A percentile compares a stretch with the other conserved stretches of the same genome.
These are phyloP conservation scores for Aureobasidium sp. DNA, from an alignment of 2,329 filamentous ascomycete genomes.

Conservation along the genomic window DNA sequence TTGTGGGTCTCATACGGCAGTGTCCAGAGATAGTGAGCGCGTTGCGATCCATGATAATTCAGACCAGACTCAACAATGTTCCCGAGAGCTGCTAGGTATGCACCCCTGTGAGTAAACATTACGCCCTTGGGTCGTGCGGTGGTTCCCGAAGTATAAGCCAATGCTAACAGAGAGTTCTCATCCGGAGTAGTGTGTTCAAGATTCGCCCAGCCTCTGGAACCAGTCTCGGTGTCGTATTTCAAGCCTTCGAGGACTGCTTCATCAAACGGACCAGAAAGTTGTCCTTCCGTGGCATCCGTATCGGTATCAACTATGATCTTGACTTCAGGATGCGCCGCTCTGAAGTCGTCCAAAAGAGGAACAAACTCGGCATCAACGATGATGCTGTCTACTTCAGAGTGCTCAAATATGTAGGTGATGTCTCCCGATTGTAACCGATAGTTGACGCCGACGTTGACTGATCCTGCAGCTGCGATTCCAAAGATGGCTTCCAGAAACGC, in stretches of 20 bases:
- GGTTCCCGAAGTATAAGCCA: conserved; percentile 91
- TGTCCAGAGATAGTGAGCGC: conserved; percentile 71
- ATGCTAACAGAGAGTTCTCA: conserved; percentile 75
- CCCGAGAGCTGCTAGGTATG: conserved; percentile 74
- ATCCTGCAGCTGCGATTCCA: conserved; percentile 75
- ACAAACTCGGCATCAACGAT: conserved; percentile 80
- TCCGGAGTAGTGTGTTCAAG: conserved; percentile 62
- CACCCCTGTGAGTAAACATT: conserved; percentile 80
- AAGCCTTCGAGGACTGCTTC: conserved; percentile 76
- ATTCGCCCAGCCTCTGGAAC: conserved; percentile 66
- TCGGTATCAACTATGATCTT: conserved; percentile 77
- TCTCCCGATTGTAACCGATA: conserved; percentile 76
- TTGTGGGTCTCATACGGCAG: conserved; percentile 47
- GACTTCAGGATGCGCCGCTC: conserved; percentile 53
- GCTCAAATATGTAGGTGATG: conserved; percentile 82
- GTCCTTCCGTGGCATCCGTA: conserved; percentile 67
- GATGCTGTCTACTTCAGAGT: conserved; percentile 78
- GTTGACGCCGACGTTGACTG: conserved; percentile 66
- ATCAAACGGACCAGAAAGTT: conserved; percentile 73
- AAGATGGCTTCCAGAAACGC: conserved; percentile 89
- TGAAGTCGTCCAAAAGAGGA: conserved; percentile 61
- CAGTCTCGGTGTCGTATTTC: conserved; percentile 59
- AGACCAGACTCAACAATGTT: conserved; percentile 87
- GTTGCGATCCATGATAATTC: conserved; percentile 54
- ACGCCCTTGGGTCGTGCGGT: conserved; percentile 90